A percentile compares a stretch with the other conserved stretches of the same genome.
Conservation (phyloP, 768 basidiomycete species). For the Melanogaster broomeanus region DNA sequence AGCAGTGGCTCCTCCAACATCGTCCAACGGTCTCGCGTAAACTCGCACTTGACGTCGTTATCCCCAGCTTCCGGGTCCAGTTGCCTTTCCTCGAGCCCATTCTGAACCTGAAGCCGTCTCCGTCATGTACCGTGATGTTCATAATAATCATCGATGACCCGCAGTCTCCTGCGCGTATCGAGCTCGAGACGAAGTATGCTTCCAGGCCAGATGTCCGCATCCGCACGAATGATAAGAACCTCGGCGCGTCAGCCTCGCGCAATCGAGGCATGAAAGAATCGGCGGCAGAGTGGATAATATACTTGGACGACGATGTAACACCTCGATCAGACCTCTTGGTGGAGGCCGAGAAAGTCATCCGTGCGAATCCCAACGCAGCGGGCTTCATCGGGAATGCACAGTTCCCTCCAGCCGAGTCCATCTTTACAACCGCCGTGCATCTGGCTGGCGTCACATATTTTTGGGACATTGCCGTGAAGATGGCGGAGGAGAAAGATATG, state of each 20-base stretch:
- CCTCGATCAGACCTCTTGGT: slow-evolving; percentile 23
- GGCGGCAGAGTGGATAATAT: slow-evolving; percentile 48
- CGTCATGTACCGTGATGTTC: too few relatives aligned
- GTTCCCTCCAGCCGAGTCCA: slow-evolving; percentile 48
- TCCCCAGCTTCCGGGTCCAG: too few relatives aligned
- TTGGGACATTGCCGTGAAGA: slow-evolving; percentile 60
- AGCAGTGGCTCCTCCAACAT: slow-evolving; percentile 37
- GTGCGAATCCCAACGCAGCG: slow-evolving; percentile 45
- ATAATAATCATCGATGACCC: too few relatives aligned
- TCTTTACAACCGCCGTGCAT: slow-evolving; percentile 57
- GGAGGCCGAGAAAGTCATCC: slow-evolving; percentile 49
- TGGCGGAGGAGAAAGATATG: slow-evolving; percentile 40
- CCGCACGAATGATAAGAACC: slow-evolving; percentile 46
- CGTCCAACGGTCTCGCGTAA: slow-evolving; percentile 29
- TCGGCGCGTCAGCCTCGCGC: slow-evolving; percentile 40
- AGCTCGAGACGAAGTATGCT: slow-evolving; percentile 42
- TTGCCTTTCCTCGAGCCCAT: too few relatives aligned
- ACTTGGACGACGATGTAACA: slow-evolving; percentile 61
- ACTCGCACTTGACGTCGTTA: slow-evolving; percentile 54
- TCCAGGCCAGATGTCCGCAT: slow-evolving; percentile 54
- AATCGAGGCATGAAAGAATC: too few relatives aligned
- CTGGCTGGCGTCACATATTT: slow-evolving; percentile 60
- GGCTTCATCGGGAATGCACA: slow-evolving; percentile 55
- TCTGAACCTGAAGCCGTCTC: too few relatives aligned
- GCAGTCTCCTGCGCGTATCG: slow-evolving; percentile 18